Evolutionary conservation across 2,329 filamentous ascomycete species (phyloP), one percentile per base, ranked within the genome.

Genomic region (Dactylellina sp.): DNA sequence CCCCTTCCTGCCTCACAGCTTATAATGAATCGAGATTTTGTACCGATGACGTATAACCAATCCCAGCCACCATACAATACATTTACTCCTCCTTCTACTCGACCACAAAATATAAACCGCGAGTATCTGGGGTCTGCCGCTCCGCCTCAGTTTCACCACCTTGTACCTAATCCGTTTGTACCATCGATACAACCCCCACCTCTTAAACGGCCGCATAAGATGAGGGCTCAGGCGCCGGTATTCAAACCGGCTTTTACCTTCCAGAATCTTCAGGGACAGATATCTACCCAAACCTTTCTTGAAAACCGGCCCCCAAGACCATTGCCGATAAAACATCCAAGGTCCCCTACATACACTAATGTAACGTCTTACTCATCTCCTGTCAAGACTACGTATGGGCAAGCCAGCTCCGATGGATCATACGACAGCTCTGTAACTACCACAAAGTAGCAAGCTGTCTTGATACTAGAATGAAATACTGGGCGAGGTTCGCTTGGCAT

Each of bases 241-340:
- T 37, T 24, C 1, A 9, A 44, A 5, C 14, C 22, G 1, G n/a
- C 5, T 14, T 16, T 16, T 62, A 50, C 32, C 16, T 16, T 14
- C 44, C 25, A 28, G 35, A 12, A 7, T 35, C 32, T 12, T 12
- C 32, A 35, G 12, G 32, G 32, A 35, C 32, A 12, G 6, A 16
- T 20, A 2, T 12, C 49, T n/a, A 12, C 1, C 11, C 12, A 9
- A 7, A 35, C 16, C 5, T 24, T 46, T 7, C 6, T 25, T 20
- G 55, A 60, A 50, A 61, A 61, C n/a, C 28, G 18, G 39, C 16
- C 14, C 37, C 14, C 37, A 3, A 40, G 37, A 14, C 6, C 5
- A 14, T 7, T 5, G 37, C n/a, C 12, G 12, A 35, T 12, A 12
- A 6, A 35, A 35, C 32, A 12, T 6, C 32, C 32, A 6, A 35